A percentile compares a stretch with the other conserved stretches of the same genome.
These are phyloP conservation scores for Aphelidium insulamus DNA, from an alignment of 371 early-diverging fungal species.

Conservation along the genomic window DNA sequence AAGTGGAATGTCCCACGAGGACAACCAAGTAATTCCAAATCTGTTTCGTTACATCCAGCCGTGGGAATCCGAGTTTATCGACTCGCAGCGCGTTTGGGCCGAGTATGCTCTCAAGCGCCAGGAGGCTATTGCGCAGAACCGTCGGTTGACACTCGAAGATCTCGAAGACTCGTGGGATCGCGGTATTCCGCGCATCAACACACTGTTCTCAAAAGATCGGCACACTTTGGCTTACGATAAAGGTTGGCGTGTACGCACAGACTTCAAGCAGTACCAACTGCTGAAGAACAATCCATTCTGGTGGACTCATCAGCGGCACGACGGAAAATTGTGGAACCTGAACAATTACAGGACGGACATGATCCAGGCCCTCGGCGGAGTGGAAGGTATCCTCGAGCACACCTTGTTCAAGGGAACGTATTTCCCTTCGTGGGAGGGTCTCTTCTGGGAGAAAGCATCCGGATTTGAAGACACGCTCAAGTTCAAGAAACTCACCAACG, in stretches of 20 bases:
- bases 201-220: constrained; percentile 83
- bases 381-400: constrained; percentile 94
- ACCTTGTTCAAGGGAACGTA: constrained; percentile 94
- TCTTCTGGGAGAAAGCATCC: constrained; percentile 86
- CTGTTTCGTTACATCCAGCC: constrained; percentile 93
- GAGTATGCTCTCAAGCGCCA: constrained; percentile 93
- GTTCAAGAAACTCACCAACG: constrained; percentile 93
- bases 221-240: constrained; percentile 96
- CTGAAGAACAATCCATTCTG: constrained; percentile 88
- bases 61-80: constrained; percentile 96
- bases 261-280: constrained; percentile 92
- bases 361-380: constrained; percentile 95
- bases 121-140: constrained; percentile 87
- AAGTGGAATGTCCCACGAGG: constrained; percentile 93
- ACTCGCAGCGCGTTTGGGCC: constrained; percentile 96
- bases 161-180: constrained; percentile 96
- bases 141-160: constrained; percentile 84
- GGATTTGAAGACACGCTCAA: constrained; percentile 27
- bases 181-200: constrained; percentile 97
- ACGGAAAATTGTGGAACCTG: constrained; percentile 93
- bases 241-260: constrained; percentile 93
- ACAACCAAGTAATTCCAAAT: constrained; percentile 90
- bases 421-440: constrained; percentile 93
- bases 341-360: constrained; percentile 95
- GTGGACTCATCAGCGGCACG: constrained; percentile 85